Percentiles rank a stretch among this genome's conserved stretches.
These are phyloP conservation scores for Collybia mongolica DNA, from an alignment of 768 basidiomycete species.

Conservation along the genomic window DNA sequence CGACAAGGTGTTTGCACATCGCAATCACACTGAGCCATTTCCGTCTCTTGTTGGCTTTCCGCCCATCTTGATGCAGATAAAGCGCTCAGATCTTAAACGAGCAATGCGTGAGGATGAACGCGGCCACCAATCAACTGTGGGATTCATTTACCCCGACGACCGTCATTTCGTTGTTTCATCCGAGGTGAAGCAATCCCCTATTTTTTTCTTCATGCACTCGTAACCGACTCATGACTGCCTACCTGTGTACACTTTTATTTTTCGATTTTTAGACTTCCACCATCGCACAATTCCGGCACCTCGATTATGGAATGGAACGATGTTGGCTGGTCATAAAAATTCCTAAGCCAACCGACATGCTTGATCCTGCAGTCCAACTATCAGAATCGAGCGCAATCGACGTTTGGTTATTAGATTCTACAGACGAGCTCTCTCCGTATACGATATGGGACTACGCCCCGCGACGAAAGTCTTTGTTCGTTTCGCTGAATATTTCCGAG, in stretches of 20 bases:
- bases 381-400: not conserved
- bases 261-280: slow-evolving; percentile 7
- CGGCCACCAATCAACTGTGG: not conserved
- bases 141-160: slow-evolving; percentile 2
- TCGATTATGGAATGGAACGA: slow-evolving; percentile 12
- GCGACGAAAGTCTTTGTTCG: not conserved
- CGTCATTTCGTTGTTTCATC: slow-evolving; percentile 1
- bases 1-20: not conserved
- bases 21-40: not conserved
- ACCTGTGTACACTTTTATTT: no score
- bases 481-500: not conserved
- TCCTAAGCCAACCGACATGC: not conserved
- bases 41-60: not conserved
- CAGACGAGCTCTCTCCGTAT: slow-evolving; percentile 3
- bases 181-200: not conserved
- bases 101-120: not conserved
- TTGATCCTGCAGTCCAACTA: not conserved
- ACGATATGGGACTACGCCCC: slow-evolving; percentile 1
- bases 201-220: not conserved
- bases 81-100: not conserved
- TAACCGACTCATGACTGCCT: not conserved
- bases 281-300: slow-evolving; percentile 9
- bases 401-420: not conserved
- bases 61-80: not conserved
- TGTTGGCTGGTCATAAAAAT: slow-evolving; percentile 3